Evolutionary conservation across 2,329 filamentous ascomycete genomes (phyloP), one percentile per base, ranked within the genome.

Genomic region (Claviceps capensis): DNA sequence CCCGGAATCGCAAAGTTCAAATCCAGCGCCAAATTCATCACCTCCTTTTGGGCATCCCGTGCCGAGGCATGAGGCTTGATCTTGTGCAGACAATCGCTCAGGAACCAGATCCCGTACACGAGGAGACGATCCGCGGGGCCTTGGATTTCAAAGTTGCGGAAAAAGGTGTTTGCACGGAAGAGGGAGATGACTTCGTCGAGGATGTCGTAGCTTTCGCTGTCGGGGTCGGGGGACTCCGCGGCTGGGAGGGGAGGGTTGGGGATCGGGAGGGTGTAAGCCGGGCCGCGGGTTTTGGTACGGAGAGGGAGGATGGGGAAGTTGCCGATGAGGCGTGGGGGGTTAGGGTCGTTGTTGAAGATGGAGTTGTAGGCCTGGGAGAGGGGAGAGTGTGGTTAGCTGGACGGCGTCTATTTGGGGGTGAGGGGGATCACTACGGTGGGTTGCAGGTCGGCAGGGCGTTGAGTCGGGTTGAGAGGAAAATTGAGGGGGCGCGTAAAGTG

Each of bases 61-160:
- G 80, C 72, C 44, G 69, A 72, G 71, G 88, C 85, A 45, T 69
- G 72, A 13, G 88, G 85, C 72, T 84, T 88, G 65, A 97, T 89
- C 77, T 93, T 94, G 62, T 77, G 75, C 65, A 98, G 73, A 62
- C 88, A 90, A 69, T 97, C 90, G 70, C 85, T 91, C 63, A 97
- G 79, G 70, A 91, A 97, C 65, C 95, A 78, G 67, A 96, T 98
- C 56, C 91, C 91, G 72, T 98, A 98, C 64, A 97, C 90, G 59
- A 98, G 78, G 63, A 97, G 82, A 42, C 93, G 81, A 71, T 98
- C 93, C 53, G 93, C 91, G 26, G 88, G 86, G 14, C 93, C 93
- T 72, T 95, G 91, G 74, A 97, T 95, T 76, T 97, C 93, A 63
- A 98, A 98, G 78, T 97, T 98, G 63, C 93, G 86, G 78, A 97